These are phyloP conservation scores for Lichtheimia corymbifera DNA, from an alignment of 371 early-diverging fungal species.

Conservation along the genomic window DNA sequence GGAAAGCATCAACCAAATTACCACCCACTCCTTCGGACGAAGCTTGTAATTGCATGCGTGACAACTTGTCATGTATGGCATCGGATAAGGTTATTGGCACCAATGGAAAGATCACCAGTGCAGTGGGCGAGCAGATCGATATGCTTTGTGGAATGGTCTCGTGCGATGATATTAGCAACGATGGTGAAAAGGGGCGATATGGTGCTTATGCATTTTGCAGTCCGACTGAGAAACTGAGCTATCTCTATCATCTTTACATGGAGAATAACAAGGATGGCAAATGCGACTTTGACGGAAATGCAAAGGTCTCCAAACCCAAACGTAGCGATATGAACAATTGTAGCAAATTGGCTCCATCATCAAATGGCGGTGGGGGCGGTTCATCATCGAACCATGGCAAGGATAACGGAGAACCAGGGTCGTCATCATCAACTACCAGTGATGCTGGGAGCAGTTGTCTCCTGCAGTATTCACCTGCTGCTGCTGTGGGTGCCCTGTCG, in stretches of 20 bases:
- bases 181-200: slow-evolving; percentile 56
- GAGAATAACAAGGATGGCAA: slow-evolving; percentile 22
- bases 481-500: no score
- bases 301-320: slow-evolving; percentile 30
- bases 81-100: slow-evolving; percentile 41
- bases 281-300: slow-evolving; percentile 45
- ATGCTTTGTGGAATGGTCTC: slow-evolving; percentile 54
- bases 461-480: no score
- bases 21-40: slow-evolving; percentile 73
- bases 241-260: slow-evolving; percentile 37
- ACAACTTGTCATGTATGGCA: slow-evolving; percentile 61
- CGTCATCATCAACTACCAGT: no score
- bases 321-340: slow-evolving; percentile 33
- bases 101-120: background rate
- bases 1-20: slow-evolving; percentile 61
- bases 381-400: no score
- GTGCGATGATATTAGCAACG: slow-evolving; percentile 54
- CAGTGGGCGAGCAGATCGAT: slow-evolving; percentile 43
- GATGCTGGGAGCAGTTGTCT: no score
- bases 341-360: background rate
- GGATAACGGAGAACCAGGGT: no score
- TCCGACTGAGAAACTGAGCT: slow-evolving; percentile 52
- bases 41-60: slow-evolving; percentile 74
- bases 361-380: no score
- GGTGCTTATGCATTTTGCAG: slow-evolving; percentile 59